Evolutionary conservation across 257 asterid species (phyloP), one percentile per base, ranked within the genome.

Genomic region (Cruciata laevipes): DNA sequence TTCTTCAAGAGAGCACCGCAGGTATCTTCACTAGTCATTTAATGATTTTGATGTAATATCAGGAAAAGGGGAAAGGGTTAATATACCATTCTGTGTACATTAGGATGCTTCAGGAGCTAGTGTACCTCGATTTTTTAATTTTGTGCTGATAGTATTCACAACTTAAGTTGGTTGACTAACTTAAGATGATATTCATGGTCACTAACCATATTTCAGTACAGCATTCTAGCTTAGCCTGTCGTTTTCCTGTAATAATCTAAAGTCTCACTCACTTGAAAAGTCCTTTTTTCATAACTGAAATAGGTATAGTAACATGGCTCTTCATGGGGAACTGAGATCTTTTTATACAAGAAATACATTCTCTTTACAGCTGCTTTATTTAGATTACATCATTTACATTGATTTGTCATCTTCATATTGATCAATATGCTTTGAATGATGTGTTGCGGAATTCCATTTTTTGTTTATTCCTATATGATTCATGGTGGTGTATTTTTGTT

Each of bases 1-100:
- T 91, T 69, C 91, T 91, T 63, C 80, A 80, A 74, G 91, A 87
- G 78, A 91, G 96, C 72, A 75, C 79, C 65, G 76, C 89, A 87
- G 96, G 98, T 90, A 76, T 53, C 18, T 18, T 32, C 52, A 20
- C 58, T 56, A 63, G 21, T 61, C 61, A 4, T 49, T 35, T 44
- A 35, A 57, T 23, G 67, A 44, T 60, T 75, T 47, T 79, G 67
- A 66, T 12, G 1, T 4, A 0, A 51, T 17, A 12, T 25, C 3
- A 9, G 49, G 7, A 37, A 31, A 10, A 47, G 61, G n/a, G 44
- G 61, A 40, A 51, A 21, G 17, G 38, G 16, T 32, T 30, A 62
- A 32, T 38, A 9, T 25, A 24, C 35, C 33, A 63, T 33, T 35
- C 18, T 49, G 20, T 8, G 1, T 33, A 60, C 17, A 31, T 66